Evolutionary conservation across 148 eudicot genomes (phyloP), one percentile per base, ranked within the genome.

Genomic region (Fagopyrum esculentum): DNA sequence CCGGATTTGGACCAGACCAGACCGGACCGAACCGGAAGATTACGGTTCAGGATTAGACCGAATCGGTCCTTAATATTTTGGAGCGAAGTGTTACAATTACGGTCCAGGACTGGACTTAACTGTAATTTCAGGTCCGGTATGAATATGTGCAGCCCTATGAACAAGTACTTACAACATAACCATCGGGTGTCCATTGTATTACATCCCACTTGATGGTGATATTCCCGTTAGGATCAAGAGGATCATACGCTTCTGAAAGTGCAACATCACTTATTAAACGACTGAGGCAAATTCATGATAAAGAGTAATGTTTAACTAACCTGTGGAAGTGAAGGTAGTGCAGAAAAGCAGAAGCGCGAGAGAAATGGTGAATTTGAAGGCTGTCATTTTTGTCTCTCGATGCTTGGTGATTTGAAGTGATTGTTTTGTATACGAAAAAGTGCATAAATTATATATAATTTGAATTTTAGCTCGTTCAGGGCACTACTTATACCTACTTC

Each of bases 141-240:
- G 26, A 22, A 22, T 22, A 22, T 22, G 26, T 22, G 26, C 26
- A 22, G 26, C 26, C 26, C 26, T 35, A 35, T 35, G 40, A 35
- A 35, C 40, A 46, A 17, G 30, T 30, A 83, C 94, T 90, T 77
- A 90, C 91, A 69, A 80, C 73, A 78, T 88, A 88, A 74, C 94
- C 91, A 88, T 90, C 89, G 6, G 84, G 77, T 6, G 85, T 90
- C 94, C 94, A 88, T n/a, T 50, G 63, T 12, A 84, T 74, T 57
- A 90, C 51, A 82, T 90, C 91, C 94, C 94, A 90, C 72, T 83
- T 88, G 78, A 90, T 83, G 16, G 94, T 90, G 63, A 88, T 84
- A 59, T 90, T 90, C 74, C 91, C 94, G 74, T 73, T 77, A 48
- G 94, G 91, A 86, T 88, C 91, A 71, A 90, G 87, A 54, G 89